These are phyloP conservation scores for Grigorovia yakushimaensis DNA, from an alignment of 805 yeast species.

Conservation along the genomic window DNA sequence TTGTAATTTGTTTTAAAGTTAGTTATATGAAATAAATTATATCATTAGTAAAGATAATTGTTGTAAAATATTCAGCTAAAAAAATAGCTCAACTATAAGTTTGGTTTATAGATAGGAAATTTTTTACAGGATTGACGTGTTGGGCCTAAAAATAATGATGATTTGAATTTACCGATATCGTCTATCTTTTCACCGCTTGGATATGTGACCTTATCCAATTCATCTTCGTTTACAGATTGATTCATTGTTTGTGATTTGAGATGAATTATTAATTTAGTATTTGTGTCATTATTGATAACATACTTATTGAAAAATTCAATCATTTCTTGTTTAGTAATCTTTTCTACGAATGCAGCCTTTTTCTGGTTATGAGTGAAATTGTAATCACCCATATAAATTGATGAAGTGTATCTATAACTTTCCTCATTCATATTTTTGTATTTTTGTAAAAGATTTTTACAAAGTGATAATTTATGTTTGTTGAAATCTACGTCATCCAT, in stretches of 20 bases:
- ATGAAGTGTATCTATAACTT: slow-evolving; percentile 49
- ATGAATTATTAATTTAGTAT: slow-evolving; percentile 42
- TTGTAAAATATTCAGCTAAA: too few species aligned
- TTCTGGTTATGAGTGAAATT: slow-evolving; percentile 54
- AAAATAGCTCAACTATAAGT: neutral
- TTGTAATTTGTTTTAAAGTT: too few species aligned
- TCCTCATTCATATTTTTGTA: slow-evolving; percentile 76
- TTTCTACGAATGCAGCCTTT: slow-evolving; percentile 47
- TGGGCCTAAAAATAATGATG: slow-evolving; percentile 42
- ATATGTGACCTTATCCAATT: slow-evolving; percentile 26
- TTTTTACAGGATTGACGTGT: slow-evolving; percentile 47
- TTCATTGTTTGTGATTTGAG: slow-evolving; percentile 41
- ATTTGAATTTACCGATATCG: slow-evolving; percentile 47
- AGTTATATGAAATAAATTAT: too few species aligned
- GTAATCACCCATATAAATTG: slow-evolving; percentile 67
- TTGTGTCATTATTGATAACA: slow-evolving; percentile 31
- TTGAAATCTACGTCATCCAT: slow-evolving; percentile 57
- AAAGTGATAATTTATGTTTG: slow-evolving; percentile 59
- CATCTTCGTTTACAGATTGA: slow-evolving; percentile 12
- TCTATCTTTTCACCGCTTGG: slow-evolving; percentile 42
- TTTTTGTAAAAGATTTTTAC: slow-evolving; percentile 56
- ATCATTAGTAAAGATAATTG: too few species aligned
- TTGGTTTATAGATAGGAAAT: slow-evolving; percentile 12
- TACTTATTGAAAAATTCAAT: slow-evolving; percentile 41
- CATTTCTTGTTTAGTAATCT: slow-evolving; percentile 48